These are phyloP conservation scores for Aureobasidium sp. DNA, from an alignment of 2,329 filamentous ascomycete genomes.

Conservation along the genomic window DNA sequence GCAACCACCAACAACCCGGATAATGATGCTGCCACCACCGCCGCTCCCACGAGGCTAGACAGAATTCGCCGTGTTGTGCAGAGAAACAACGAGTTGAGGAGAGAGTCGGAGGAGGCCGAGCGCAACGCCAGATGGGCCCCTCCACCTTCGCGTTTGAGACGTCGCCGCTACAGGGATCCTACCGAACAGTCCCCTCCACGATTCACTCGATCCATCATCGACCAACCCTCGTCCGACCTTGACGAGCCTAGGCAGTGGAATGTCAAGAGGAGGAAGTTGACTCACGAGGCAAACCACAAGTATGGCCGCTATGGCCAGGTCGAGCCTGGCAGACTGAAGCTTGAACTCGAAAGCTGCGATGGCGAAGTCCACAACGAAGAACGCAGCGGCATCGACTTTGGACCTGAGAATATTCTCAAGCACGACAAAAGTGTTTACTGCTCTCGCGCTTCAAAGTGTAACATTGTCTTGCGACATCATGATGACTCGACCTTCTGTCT, in stretches of 20 bases:
- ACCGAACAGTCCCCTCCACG: constrained; percentile 2
- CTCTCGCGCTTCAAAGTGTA: constrained; percentile 79
- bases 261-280: constrained; percentile 32
- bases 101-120: constrained; percentile 15
- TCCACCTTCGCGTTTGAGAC: constrained; percentile 4
- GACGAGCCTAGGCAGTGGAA: constrained; percentile 14
- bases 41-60: constrained; percentile 22
- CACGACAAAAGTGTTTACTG: constrained; percentile 83
- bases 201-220: constrained; percentile 4
- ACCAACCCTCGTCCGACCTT: constrained; percentile 11
- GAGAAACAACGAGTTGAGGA: constrained; percentile 25
- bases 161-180: constrained; percentile 10
- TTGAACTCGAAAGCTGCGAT: constrained; percentile 87
- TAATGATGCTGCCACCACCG: constrained; percentile 13
- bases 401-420: constrained; percentile 72
- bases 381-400: constrained; percentile 44
- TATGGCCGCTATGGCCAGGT: constrained; percentile 87
- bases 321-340: constrained; percentile 67
- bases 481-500: constrained; percentile 73
- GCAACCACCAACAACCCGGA: constrained; percentile 25
- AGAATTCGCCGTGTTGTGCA: constrained; percentile 27
- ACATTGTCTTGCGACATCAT: constrained; percentile 74
- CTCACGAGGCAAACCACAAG: constrained; percentile 43
- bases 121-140: constrained; percentile 14
- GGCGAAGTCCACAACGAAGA: constrained; percentile 58